Evolutionary conservation across 2,329 filamentous ascomycete genomes (phyloP).

Genomic region (Akanthomyces uredinophilus): DNA sequence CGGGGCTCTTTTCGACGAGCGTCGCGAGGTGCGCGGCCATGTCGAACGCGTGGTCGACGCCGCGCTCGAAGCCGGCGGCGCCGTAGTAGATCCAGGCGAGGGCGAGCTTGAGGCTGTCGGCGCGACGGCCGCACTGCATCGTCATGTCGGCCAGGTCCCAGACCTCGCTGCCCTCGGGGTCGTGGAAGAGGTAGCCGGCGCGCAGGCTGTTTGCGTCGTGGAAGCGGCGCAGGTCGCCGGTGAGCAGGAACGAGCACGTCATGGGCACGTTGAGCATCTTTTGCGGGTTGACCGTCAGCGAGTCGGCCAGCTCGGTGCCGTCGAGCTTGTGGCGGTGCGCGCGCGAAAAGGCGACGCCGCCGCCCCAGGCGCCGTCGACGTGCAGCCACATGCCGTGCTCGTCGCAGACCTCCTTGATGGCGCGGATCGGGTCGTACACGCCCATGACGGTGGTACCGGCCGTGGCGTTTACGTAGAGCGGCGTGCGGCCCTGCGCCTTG

Average conservation of each 20-base stretch:
- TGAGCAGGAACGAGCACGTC: conserved; percentile 86
- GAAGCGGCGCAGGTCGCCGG: conserved; percentile 69
- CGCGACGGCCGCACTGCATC: conserved; percentile 84
- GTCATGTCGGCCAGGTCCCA: conserved; percentile 92
- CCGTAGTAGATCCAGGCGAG: conserved; percentile 90
- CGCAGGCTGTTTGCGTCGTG: conserved; percentile 79
- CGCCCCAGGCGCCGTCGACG: conserved; percentile 89
- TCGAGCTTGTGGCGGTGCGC: conserved; percentile 58
- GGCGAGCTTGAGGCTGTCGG: conserved; percentile 81
- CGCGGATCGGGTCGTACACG: conserved; percentile 74
- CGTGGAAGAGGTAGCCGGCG: conserved; percentile 81
- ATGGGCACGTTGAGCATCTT: conserved; percentile 94
- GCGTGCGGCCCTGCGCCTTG: conserved; percentile 64
- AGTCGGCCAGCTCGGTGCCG: conserved; percentile 71
- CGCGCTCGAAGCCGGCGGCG: conserved; percentile 60
- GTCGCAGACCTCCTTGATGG: conserved; percentile 65
- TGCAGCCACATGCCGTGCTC: conserved; percentile 81
- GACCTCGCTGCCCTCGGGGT: conserved; percentile 49
- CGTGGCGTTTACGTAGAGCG: conserved; percentile 92
- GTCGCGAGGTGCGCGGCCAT: conserved; percentile 63
- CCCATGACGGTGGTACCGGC: conserved; percentile 94
- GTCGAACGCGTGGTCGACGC: conserved; percentile 68
- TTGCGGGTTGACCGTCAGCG: conserved; percentile 87
- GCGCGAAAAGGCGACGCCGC: conserved; percentile 69
- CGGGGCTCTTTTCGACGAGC: conserved; percentile 46